A percentile compares a stretch with the other conserved stretches of the same genome.
Evolutionary conservation across 441 rosid species (phyloP).

Genomic region (Mallotus japonicus): DNA sequence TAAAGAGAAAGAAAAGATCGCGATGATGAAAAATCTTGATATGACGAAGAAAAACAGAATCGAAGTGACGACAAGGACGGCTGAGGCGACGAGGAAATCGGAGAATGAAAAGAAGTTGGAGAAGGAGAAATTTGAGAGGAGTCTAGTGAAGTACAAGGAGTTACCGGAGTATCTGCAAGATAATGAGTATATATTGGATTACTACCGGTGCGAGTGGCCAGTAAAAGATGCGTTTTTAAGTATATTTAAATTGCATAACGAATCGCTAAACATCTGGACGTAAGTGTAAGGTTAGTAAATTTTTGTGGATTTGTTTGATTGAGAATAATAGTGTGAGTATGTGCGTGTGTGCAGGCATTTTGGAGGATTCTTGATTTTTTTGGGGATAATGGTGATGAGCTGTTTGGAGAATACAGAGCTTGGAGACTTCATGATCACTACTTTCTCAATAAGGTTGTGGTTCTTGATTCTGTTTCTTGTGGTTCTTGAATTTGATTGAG

Average conservation of each 20-base stretch:
- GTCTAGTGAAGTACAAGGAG: constrained; percentile 61
- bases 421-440: constrained; percentile 36
- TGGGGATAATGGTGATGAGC: constrained; percentile 56
- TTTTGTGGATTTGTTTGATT: no score
- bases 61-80: background rate
- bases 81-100: background rate
- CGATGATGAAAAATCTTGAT: background rate
- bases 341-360: constrained; percentile 50
- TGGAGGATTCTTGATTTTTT: constrained; percentile 62
- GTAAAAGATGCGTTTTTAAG: constrained; percentile 61
- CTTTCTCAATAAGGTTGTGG: constrained; percentile 28
- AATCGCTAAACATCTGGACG: constrained; percentile 91
- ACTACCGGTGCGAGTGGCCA: constrained; percentile 91
- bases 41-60: background rate
- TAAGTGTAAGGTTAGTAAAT: constrained; percentile 29
- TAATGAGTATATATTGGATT: constrained; percentile 75
- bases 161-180: constrained; percentile 78
- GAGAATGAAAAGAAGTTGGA: background rate
- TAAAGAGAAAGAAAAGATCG: background rate
- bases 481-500: background rate
- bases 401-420: constrained; percentile 51
- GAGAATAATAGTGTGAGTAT: background rate
- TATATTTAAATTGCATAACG: constrained; percentile 82
- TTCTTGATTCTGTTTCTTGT: constrained; percentile 11
- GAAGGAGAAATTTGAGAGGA: constrained; percentile 28